A percentile compares a stretch with the other conserved stretches of the same genome.
Conservation (phyloP, 257 asterid species). For the Striga asiatica region DNA sequence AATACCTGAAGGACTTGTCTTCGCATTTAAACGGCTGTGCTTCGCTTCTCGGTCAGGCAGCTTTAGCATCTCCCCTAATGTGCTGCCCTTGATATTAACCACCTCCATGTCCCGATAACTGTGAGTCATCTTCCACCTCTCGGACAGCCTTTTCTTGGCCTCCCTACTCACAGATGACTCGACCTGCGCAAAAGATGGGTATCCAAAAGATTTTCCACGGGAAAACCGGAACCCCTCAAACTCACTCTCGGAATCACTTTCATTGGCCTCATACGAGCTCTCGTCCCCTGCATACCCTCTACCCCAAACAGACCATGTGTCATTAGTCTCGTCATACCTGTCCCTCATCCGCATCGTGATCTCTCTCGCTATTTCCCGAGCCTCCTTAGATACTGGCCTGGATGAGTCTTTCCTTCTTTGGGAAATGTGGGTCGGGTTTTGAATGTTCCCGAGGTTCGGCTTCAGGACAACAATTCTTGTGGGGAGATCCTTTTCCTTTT, state of each 20-base stretch:
- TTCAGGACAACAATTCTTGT: slow-evolving; percentile 40
- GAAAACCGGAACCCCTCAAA: slow-evolving; percentile 22
- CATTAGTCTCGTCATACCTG: slow-evolving; percentile 19
- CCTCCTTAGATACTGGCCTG: slow-evolving; percentile 26
- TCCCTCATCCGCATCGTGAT: slow-evolving; percentile 34
- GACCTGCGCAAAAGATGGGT: slow-evolving; percentile 23
- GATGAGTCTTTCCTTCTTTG: slow-evolving; percentile 18
- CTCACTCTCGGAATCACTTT: slow-evolving; percentile 40
- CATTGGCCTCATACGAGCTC: slow-evolving; percentile 41
- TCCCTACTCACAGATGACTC: slow-evolving; percentile 54
- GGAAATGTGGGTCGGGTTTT: slow-evolving; percentile 21
- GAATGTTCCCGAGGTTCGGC: slow-evolving; percentile 32
- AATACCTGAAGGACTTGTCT: slow-evolving; percentile 39
- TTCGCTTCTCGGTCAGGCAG: slow-evolving; percentile 41
- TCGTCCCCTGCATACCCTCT: slow-evolving; percentile 50
- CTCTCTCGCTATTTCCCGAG: slow-evolving; percentile 38
- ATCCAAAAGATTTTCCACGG: slow-evolving; percentile 23
- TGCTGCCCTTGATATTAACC: slow-evolving; percentile 34
- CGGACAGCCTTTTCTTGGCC: slow-evolving; percentile 43
- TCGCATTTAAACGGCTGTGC: slow-evolving; percentile 22
- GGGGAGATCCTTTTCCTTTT: slow-evolving; percentile 20
- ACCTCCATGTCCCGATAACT: slow-evolving; percentile 43
- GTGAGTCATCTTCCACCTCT: slow-evolving; percentile 55
- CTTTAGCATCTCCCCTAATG: slow-evolving; percentile 83
- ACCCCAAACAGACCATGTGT: slow-evolving; percentile 20